A percentile compares a stretch with the other conserved stretches of the same genome.
phyloP scores from a whole-genome alignment of 768 basidiomycete species.

The Zangia roseola region DNA sequence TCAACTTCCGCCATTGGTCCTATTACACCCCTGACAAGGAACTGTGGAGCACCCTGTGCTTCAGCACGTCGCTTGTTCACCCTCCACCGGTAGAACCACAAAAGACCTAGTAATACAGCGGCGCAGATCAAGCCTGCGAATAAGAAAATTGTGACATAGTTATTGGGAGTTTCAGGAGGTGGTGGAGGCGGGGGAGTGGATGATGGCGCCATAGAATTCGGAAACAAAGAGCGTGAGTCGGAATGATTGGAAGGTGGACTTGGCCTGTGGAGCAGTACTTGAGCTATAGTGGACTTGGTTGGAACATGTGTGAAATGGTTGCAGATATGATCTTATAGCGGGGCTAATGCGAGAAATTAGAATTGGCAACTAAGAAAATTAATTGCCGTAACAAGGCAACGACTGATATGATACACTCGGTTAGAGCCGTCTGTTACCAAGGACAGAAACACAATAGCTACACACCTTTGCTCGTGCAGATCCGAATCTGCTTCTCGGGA shows the following conservation, averaged over 20 bases:
- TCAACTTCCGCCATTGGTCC: slow-evolving; percentile 7
- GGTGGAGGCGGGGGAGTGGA: neutral
- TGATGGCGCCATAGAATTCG: slow-evolving; percentile 13
- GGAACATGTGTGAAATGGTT: slow-evolving; percentile 3
- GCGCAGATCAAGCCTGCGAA: slow-evolving; percentile 8
- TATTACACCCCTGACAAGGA: slow-evolving; percentile 17
- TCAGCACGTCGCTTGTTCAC: slow-evolving; percentile 36
- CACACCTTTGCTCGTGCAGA: neutral
- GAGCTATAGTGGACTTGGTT: neutral
- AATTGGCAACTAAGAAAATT: neutral
- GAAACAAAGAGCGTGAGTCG: slow-evolving; percentile 9
- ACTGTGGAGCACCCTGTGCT: slow-evolving; percentile 41
- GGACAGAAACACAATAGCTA: neutral
- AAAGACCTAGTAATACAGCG: slow-evolving; percentile 33
- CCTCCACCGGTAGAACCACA: slow-evolving; percentile 41
- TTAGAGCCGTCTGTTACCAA: slow-evolving; percentile 12
- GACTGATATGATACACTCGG: neutral
- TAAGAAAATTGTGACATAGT: slow-evolving; percentile 52
- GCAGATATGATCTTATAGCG: slow-evolving; percentile 11
- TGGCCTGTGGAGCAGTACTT: neutral
- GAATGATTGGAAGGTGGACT: slow-evolving; percentile 6
- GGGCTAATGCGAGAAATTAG: neutral
- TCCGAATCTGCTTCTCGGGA: neutral
- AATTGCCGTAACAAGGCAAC: slow-evolving; percentile 1
- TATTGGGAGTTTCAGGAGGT: slow-evolving; percentile 18